Conservation (phyloP, 805 yeast species). For the Metschnikowia lachancei region DNA sequence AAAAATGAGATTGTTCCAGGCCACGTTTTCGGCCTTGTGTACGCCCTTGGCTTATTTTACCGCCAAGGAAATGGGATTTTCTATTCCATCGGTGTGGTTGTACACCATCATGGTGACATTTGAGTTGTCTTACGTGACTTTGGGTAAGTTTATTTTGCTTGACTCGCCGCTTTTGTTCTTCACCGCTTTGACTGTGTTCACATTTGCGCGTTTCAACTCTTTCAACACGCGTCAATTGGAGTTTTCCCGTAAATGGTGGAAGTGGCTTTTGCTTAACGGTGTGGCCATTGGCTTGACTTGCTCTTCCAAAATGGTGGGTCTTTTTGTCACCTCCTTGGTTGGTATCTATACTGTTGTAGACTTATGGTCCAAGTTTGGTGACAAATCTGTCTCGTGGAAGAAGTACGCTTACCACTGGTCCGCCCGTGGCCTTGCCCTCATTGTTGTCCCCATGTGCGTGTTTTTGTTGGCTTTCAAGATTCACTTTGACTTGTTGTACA, state of each 20-base stretch:
- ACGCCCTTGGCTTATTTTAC: constrained; percentile 88
- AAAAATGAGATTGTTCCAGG: constrained; percentile 85
- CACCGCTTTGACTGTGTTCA: constrained; percentile 77
- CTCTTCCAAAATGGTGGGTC: constrained; percentile 95
- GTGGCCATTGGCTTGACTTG: constrained; percentile 83
- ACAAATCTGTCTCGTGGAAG: constrained; percentile 49
- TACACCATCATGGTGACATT: constrained; percentile 75
- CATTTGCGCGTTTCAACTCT: constrained; percentile 70
- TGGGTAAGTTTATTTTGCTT: constrained; percentile 84
- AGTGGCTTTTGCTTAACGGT: constrained; percentile 85
- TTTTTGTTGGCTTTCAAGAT: constrained; percentile 68
- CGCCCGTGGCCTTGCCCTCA: constrained; percentile 61
- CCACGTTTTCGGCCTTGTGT: constrained; percentile 75
- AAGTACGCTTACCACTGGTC: constrained; percentile 61
- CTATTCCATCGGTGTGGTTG: constrained; percentile 70
- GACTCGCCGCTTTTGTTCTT: constrained; percentile 90
- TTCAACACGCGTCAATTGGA: constrained; percentile 44
- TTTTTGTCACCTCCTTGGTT: constrained; percentile 80
- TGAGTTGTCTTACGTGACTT: constrained; percentile 79
- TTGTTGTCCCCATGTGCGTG: constrained; percentile 59
- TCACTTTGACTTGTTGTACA: constrained; percentile 70
- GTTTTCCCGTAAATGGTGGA: constrained; percentile 86
- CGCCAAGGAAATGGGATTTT: constrained; percentile 70
- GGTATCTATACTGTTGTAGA: constrained; percentile 89
- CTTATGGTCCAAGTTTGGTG: constrained; percentile 81